Evolutionary conservation across 441 rosid genomes (phyloP), one percentile per base, ranked within the genome.

Genomic region (Syzygium malaccense): DNA sequence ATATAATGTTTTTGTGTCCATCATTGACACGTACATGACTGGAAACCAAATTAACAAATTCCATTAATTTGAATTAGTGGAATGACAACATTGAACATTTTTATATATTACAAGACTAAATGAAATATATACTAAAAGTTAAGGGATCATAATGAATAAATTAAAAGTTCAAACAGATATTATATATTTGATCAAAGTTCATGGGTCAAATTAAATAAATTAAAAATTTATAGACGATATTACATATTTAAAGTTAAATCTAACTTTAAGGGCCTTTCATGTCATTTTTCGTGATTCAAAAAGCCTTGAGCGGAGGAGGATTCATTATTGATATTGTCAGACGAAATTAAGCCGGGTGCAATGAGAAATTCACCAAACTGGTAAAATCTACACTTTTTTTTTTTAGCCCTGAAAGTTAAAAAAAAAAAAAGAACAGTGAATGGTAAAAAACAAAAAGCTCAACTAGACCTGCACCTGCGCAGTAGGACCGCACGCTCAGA

Each of bases 121-220:
- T 75, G 41, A 1, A 41, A 12, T 1, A 41, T 41, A 23, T 23
- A 23, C 7, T 0, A 75, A 41, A 23, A 75, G 1, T 23, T 75
- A 0, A 75, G 2, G 0, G 0, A 23, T 0, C 2, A 20, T 0
- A 13, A 12, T 4, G 0, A 64, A 41, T 3, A 25, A 71, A 68
- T 7, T 10, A 3, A 68, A 68, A 33, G 1, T 0, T 10, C 0
- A 37, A 20, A 23, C 1, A 56, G 13, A 56, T 3, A 23, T 56
- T 56, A 55, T 9, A 19, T 0, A 7, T 19, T 7, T 7, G 20
- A 6, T 2, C 7, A 7, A 56, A 56, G 0, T 7, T 56, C 9
- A 55, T 7, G 2, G 2, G 8, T 7, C 25, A 7, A 19, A 55
- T 55, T 55, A 55, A 55, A 55, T 19, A 56, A 55, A 17, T 18